These are phyloP conservation scores for Liriodendron chinense DNA, from an alignment of 164 flowering plant genomes.

Conservation along the genomic window DNA sequence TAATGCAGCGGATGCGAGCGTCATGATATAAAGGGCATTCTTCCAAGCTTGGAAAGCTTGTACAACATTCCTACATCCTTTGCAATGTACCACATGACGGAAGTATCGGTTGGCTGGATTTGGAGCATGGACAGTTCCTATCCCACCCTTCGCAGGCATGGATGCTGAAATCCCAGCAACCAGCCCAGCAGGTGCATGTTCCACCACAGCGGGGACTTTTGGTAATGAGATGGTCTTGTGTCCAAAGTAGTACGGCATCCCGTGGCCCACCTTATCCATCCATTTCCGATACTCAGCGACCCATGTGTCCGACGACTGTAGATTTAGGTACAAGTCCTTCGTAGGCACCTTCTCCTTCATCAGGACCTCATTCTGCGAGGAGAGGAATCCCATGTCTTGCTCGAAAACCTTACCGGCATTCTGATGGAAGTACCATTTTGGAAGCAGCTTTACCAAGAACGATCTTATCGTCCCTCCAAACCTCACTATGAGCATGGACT, in stretches of 20 bases:
- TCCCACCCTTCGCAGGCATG: constrained; percentile 83
- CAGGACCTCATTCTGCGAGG: constrained; percentile 86
- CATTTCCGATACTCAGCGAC: constrained; percentile 90
- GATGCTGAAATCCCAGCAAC: constrained; percentile 79
- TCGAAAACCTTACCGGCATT: constrained; percentile 93
- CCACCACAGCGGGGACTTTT: constrained; percentile 75
- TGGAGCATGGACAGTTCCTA: constrained; percentile 74
- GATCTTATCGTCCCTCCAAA: constrained; percentile 67
- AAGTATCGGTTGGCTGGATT: constrained; percentile 77
- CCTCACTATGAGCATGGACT: constrained; percentile 91
- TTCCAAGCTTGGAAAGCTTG: constrained; percentile 68
- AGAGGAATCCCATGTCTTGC: constrained; percentile 98
- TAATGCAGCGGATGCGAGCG: constrained; percentile 47
- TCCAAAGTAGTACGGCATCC: constrained; percentile 96
- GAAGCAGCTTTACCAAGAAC: constrained; percentile 42
- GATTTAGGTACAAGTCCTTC: constrained; percentile 62
- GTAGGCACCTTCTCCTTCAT: constrained; percentile 84
- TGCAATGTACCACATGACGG: constrained; percentile 88
- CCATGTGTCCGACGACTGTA: constrained; percentile 87
- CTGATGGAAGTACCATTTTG: constrained; percentile 90
- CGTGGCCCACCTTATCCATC: constrained; percentile 98
- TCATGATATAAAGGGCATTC: constrained; percentile 44
- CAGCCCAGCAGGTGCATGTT: constrained; percentile 94
- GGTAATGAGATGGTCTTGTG: constrained; percentile 78
- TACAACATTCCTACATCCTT: constrained; percentile 56